Conservation (phyloP, 2,329 filamentous ascomycete genomes). For the Dryadomyces sulphureus region DNA sequence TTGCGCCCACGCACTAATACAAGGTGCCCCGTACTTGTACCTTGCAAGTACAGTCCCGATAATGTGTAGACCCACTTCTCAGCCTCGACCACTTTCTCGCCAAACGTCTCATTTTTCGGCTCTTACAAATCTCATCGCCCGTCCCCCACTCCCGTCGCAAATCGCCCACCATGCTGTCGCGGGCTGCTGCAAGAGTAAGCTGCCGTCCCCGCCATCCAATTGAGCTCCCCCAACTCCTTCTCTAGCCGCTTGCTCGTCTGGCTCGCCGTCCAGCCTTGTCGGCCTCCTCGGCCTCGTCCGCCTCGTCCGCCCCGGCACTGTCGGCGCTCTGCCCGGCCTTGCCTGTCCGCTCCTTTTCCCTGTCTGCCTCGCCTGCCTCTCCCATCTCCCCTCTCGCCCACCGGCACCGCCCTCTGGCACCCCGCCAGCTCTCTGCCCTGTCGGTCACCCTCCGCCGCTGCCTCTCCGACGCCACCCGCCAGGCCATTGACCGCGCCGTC, state of each 20-base stretch:
- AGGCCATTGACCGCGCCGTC: slow-evolving; percentile 84
- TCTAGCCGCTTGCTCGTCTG: slow-evolving; percentile 6
- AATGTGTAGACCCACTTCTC: too few relatives aligned
- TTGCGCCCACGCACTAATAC: too few relatives aligned
- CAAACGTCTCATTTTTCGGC: too few relatives aligned
- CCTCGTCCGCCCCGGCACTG: background rate
- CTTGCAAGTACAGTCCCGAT: too few relatives aligned
- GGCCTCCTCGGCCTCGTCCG: background rate
- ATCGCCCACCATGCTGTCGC: slow-evolving; percentile 8
- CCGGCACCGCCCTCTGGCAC: background rate
- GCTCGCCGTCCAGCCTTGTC: slow-evolving; percentile 4
- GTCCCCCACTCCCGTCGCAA: too few relatives aligned
- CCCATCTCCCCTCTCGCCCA: background rate
- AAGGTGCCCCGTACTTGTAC: too few relatives aligned
- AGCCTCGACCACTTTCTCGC: too few relatives aligned
- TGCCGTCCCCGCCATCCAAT: background rate
- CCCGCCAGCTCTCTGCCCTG: background rate
- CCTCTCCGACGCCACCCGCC: slow-evolving; percentile 64
- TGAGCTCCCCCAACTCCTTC: background rate
- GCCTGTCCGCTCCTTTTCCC: background rate
- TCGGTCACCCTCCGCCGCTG: slow-evolving; percentile 2
- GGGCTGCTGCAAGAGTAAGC: slow-evolving; percentile 7
- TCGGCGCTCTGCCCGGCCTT: background rate
- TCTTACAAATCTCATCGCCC: too few relatives aligned
- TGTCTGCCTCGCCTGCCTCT: background rate